Evolutionary conservation across 176 grass and related monocot species (phyloP), one percentile per base, ranked within the genome.

Genomic region (Dactylis glomerata): DNA sequence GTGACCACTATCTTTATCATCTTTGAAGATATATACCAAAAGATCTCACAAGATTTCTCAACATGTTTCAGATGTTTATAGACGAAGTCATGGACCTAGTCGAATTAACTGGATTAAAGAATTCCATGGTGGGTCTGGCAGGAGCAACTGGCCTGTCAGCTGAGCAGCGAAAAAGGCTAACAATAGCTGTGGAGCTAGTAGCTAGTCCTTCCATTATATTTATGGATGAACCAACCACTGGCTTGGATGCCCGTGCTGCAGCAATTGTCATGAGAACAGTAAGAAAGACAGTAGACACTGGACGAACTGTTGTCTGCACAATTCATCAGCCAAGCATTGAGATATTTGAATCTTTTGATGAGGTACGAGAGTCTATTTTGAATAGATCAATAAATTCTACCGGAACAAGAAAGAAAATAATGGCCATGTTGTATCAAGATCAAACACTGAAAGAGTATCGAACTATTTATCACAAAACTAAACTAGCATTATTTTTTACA

Each of bases 301-400:
- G 94, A 74, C 90, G 94, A 55, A 97, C 94, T 83, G 92, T 97
- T 52, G 90, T 97, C 34, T 94, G 92, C 81, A 97, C 94, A 71
- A 97, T 97, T 83, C 94, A 97, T 97, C 94, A 97, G 66, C 94
- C 92, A 77, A 97, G 92, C 83, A 94, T 92, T 47, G 94, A 88
- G 77, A 97, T 97, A 88, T 97, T 94, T 85, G 94, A 97, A 94
- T 91, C 94, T 85, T n/a, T 97, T 85, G 94, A 97, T 68, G 94
- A 97, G 94, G 94, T 97, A 94, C 8, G 79, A 75, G 5, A 80
- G 3, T 55, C 16, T 1, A 62, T 32, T 69, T 50, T 63, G 42
- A 64, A 76, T 64, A 71, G 22, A 34, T 62, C 37, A 15, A 81
- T 31, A 76, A 86, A 10, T 55, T 61, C 63, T 68, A 38, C 6